Conservation (phyloP, 805 yeast genomes). For the Ogataea methanolica region DNA sequence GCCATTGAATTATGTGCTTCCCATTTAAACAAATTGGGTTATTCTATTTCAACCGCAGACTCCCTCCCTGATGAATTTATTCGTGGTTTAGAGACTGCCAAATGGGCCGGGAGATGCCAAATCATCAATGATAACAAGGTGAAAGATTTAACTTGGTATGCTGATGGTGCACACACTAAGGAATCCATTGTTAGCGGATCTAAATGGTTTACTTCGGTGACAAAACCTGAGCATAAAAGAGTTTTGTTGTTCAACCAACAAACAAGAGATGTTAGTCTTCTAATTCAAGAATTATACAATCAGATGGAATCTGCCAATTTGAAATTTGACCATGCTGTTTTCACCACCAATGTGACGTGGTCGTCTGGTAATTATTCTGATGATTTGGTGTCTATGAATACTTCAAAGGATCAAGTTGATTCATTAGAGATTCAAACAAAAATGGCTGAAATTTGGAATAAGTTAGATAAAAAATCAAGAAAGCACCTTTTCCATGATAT, state of each 20-base stretch:
- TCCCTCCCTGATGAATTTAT: constrained; percentile 46
- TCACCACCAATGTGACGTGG: constrained; percentile 93
- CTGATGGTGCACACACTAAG: constrained; percentile 95
- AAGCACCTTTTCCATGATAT: constrained; percentile 62
- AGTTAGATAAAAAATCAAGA: constrained; percentile 39
- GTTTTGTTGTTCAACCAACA: constrained; percentile 90
- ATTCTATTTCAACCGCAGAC: constrained; percentile 25
- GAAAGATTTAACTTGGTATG: constrained; percentile 60
- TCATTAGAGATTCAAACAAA: constrained; percentile 75
- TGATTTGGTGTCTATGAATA: constrained; percentile 83
- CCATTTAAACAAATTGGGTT: constrained; percentile 51
- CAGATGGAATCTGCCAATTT: constrained; percentile 34
- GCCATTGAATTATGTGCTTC: constrained; percentile 68
- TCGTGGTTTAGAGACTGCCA: constrained; percentile 59
- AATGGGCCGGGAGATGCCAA: constrained; percentile 98
- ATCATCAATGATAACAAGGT: constrained; percentile 39
- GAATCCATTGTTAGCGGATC: constrained; percentile 86
- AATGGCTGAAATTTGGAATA: constrained; percentile 66
- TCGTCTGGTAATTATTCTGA: constrained; percentile 70
- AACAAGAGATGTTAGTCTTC: constrained; percentile 72
- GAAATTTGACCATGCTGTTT: constrained; percentile 70
- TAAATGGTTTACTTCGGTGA: constrained; percentile 60
- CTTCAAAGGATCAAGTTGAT: constrained; percentile 73
- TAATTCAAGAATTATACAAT: constrained; percentile 51
- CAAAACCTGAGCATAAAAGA: constrained; percentile 23